These are phyloP conservation scores for Zizania latifolia DNA, from an alignment of 176 grass and related monocot genomes.

Conservation along the genomic window DNA sequence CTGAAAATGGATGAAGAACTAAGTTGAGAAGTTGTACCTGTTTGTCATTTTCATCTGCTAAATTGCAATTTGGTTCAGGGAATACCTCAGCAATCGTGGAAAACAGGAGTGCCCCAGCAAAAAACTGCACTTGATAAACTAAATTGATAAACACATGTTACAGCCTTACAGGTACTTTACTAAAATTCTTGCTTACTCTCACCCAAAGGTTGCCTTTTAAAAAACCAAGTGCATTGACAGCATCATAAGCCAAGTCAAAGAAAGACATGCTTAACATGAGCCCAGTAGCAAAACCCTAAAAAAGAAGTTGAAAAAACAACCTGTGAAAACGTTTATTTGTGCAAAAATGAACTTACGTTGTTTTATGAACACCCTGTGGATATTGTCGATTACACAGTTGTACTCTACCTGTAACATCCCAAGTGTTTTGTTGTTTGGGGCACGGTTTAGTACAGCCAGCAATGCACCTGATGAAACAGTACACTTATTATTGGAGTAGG, in stretches of 20 bases:
- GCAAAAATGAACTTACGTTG: neutral
- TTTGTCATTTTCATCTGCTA: constrained; percentile 40
- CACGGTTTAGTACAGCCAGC: constrained; percentile 62
- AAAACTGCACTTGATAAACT: constrained; percentile 45
- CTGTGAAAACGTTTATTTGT: constrained; percentile 11
- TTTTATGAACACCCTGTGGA: neutral
- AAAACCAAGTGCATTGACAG: constrained; percentile 85
- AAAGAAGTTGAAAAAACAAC: constrained; percentile 1
- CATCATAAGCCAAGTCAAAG: constrained; percentile 88
- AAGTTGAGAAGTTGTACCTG: constrained; percentile 30
- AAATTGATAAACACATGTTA: constrained; percentile 3
- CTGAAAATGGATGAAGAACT: neutral
- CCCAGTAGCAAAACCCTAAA: constrained; percentile 90
- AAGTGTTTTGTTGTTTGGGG: constrained; percentile 71
- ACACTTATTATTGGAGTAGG: neutral
- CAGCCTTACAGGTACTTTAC: neutral
- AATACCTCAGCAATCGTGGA: constrained; percentile 62
- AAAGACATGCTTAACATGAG: constrained; percentile 95
- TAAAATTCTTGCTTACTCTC: constrained; percentile 21
- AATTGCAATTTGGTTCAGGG: constrained; percentile 48
- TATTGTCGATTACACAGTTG: neutral
- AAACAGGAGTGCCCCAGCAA: constrained; percentile 67
- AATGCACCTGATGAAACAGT: constrained; percentile 61
- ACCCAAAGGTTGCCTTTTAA: constrained; percentile 93
- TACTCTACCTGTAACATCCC: constrained; percentile 65